Percentiles rank a stretch among this genome's conserved stretches.
These are phyloP conservation scores for Leptomonas pyrrhocoris DNA, from an alignment of 208 protist genomes.

Conservation along the genomic window DNA sequence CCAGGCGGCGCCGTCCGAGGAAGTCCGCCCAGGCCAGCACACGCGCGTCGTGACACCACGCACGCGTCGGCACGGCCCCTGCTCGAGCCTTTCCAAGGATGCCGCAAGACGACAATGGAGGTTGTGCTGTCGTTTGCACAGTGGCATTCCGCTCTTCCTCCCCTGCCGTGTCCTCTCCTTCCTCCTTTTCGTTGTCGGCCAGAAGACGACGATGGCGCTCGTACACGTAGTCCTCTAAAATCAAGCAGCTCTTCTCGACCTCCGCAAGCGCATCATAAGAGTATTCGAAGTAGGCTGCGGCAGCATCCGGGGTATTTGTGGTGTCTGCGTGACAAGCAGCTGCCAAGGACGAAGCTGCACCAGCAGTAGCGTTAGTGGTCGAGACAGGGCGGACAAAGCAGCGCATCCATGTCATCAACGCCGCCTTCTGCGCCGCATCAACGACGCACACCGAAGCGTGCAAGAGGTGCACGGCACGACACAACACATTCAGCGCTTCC, in stretches of 20 bases:
- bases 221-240: slow-evolving; percentile 18
- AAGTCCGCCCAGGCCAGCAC: slow-evolving; percentile 13
- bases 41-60: slow-evolving; percentile 8
- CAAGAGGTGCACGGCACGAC: slow-evolving; percentile 26
- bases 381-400: neutral
- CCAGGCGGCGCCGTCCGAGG: slow-evolving; percentile 10
- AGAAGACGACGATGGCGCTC: slow-evolving; percentile 11
- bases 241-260: slow-evolving; percentile 9
- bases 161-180: neutral
- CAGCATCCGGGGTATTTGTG: neutral
- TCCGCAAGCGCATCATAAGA: slow-evolving; percentile 9
- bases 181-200: neutral
- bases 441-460: slow-evolving; percentile 23
- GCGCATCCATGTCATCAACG: slow-evolving; percentile 18
- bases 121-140: neutral
- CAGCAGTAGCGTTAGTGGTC: neutral
- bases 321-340: neutral
- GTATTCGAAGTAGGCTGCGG: neutral
- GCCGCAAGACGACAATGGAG: neutral
- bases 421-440: slow-evolving; percentile 25
- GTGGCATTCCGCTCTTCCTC: neutral
- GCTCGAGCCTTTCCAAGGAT: neutral
- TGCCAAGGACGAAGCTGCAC: neutral
- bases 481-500: slow-evolving; percentile 37
- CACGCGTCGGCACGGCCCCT: slow-evolving; percentile 4